A percentile compares a stretch with the other conserved stretches of the same genome.
Conservation (phyloP, 106 monocot genomes). For the Xerophyta viscosa region DNA sequence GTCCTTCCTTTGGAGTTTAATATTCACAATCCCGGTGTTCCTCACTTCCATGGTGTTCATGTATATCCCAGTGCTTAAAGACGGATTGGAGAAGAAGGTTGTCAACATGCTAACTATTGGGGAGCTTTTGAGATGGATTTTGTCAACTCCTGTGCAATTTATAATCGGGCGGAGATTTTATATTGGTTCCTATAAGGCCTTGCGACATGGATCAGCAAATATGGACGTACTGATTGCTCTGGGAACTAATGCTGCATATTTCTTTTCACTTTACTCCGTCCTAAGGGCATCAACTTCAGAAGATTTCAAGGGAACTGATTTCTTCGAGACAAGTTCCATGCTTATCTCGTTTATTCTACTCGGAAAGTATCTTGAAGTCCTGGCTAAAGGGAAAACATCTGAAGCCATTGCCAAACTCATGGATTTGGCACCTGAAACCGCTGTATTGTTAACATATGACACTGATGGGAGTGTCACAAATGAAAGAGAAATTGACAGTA, state of each 20-base stretch:
- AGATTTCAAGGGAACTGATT: slow-evolving; percentile 53
- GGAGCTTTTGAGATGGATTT: slow-evolving; percentile 67
- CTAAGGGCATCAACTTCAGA: slow-evolving; percentile 57
- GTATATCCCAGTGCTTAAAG: slow-evolving; percentile 65
- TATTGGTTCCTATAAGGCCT: slow-evolving; percentile 61
- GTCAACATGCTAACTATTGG: slow-evolving; percentile 71
- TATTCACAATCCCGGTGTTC: slow-evolving; percentile 83
- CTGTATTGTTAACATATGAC: slow-evolving; percentile 47
- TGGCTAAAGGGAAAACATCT: slow-evolving; percentile 89
- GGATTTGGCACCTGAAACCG: slow-evolving; percentile 82
- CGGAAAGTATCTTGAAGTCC: slow-evolving; percentile 80
- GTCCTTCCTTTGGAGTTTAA: slow-evolving; percentile 71
- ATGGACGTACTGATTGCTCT: slow-evolving; percentile 88
- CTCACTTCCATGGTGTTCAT: slow-evolving; percentile 87
- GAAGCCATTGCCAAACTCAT: slow-evolving; percentile 87
- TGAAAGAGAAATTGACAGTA: slow-evolving; percentile 70
- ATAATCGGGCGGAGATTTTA: slow-evolving; percentile 76
- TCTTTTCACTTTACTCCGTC: slow-evolving; percentile 70
- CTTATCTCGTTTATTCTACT: slow-evolving; percentile 85
- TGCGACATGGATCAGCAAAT: slow-evolving; percentile 71
- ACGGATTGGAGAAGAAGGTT: slow-evolving; percentile 50
- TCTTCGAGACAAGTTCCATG: slow-evolving; percentile 92
- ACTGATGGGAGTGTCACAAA: slow-evolving; percentile 42
- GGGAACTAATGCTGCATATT: slow-evolving; percentile 77
- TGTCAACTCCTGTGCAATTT: slow-evolving; percentile 85